Conservation (phyloP, 495 filamentous ascomycete species). For the Penicillium parvum region DNA sequence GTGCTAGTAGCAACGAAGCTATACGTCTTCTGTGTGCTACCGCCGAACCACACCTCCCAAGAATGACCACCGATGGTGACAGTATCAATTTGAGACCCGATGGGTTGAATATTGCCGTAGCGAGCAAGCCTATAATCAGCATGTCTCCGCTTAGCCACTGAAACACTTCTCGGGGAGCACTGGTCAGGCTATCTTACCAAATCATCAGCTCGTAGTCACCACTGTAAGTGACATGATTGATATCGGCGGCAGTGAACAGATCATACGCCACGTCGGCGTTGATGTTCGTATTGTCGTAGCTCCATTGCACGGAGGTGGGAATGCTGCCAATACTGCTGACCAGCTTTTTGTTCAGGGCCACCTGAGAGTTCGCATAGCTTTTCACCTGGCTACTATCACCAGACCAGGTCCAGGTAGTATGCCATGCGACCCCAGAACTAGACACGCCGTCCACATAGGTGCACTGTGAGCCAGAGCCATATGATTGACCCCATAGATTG, state of each 20-base stretch:
- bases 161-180: too few relatives aligned
- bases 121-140: slow-evolving; percentile 27
- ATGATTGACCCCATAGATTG: slow-evolving; percentile 41
- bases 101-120: slow-evolving; percentile 35
- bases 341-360: slow-evolving; percentile 25
- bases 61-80: slow-evolving; percentile 27
- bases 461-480: slow-evolving; percentile 39
- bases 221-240: slow-evolving; percentile 38
- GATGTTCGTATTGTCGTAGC: slow-evolving; percentile 34
- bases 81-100: slow-evolving; percentile 30
- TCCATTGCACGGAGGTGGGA: slow-evolving; percentile 35
- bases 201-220: slow-evolving; percentile 51
- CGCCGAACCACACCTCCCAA: slow-evolving; percentile 40
- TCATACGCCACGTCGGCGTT: slow-evolving; percentile 45
- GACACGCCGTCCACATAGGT: slow-evolving; percentile 32
- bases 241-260: slow-evolving; percentile 43
- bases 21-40: slow-evolving; percentile 38
- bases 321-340: slow-evolving; percentile 34
- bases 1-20: slow-evolving; percentile 39
- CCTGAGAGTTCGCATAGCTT: slow-evolving; percentile 38
- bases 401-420: slow-evolving; percentile 41
- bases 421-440: slow-evolving; percentile 29
- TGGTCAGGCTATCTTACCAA: slow-evolving; percentile 29
- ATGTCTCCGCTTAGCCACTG: too few relatives aligned
- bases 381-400: slow-evolving; percentile 41